Evolutionary conservation across 2,329 filamentous ascomycete species (phyloP), one percentile per base, ranked within the genome.

Genomic region (Cytospora schulzeri): DNA sequence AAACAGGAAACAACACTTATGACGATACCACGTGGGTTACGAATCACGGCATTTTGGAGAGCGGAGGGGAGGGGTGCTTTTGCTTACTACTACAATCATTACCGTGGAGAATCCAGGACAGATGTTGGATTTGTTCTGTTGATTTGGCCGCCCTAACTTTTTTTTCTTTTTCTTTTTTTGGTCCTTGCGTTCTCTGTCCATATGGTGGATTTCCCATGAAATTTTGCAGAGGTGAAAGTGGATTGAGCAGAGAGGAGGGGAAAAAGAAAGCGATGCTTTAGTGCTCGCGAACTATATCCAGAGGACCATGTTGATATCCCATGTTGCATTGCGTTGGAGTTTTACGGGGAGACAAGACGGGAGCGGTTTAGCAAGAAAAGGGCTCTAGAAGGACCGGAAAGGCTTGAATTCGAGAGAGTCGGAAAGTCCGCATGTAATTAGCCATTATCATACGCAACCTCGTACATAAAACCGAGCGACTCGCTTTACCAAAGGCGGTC

Each of bases 21-120:
- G 51, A 63, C 58, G 61, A 64, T 58, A 54, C 60, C 61, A 63
- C 38, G 64, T 48, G 56, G n/a, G 57, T 66, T 31, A 62, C 52
- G 59, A 64, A 56, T 64, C 58, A 66, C 58, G 62, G 63, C 60
- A 35, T 57, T 38, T 54, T 35, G 11, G 33, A 35, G 54, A 64
- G 26, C 35, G 58, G 55, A 62, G 45, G 51, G 45, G 12, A 41
- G 17, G 33, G 14, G 35, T 17, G 14, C 38, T 63, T 52, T 56
- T 38, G 24, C 53, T 55, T 56, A 29, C 50, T 56, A 29, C 50
- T 17, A 45, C 17, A 56, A 50, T 55, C 31, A 41, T 35, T 19
- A 45, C 51, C 31, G 38, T 24, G 35, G 52, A 26, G 24, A 35
- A 57, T n/a, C 50, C 35, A 59, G 60, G 29, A 50, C 61, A 62